These are phyloP conservation scores for Verbena officinalis DNA, from an alignment of 257 asterid species.

Conservation along the genomic window DNA sequence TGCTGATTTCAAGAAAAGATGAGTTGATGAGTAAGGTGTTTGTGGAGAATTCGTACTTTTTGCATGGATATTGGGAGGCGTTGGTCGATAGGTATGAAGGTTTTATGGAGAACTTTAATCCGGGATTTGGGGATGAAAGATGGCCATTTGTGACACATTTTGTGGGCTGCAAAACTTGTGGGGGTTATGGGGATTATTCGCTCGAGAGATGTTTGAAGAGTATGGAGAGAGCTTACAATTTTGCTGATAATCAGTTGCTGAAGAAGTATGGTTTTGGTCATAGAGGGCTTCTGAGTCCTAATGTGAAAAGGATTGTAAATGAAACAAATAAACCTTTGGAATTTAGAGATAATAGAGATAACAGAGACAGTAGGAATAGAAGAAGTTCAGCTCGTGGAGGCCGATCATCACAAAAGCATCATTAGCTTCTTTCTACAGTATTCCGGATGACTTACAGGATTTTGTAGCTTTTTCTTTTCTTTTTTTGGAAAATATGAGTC, in stretches of 20 bases:
- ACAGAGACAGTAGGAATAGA: too few species aligned
- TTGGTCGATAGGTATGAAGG: constrained; percentile 51
- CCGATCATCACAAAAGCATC: background rate
- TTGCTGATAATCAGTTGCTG: constrained; percentile 58
- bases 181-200: constrained; percentile 47
- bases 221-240: constrained; percentile 58
- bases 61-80: constrained; percentile 54
- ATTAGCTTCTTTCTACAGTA: background rate
- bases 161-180: constrained; percentile 58
- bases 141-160: constrained; percentile 66
- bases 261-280: constrained; percentile 47
- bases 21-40: constrained; percentile 50
- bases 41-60: constrained; percentile 49
- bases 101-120: constrained; percentile 25
- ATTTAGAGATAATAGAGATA: constrained; percentile 6
- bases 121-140: constrained; percentile 50
- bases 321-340: constrained; percentile 40
- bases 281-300: constrained; percentile 43
- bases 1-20: constrained; percentile 36
- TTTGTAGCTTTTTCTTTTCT: background rate
- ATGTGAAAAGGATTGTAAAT: constrained; percentile 43
- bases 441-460: background rate
- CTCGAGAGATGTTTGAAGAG: constrained; percentile 48
- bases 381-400: constrained; percentile 18
- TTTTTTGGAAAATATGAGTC: background rate